These are phyloP conservation scores for Colletotrichum euphorbiae DNA, from an alignment of 2,329 filamentous ascomycete species.

Conservation along the genomic window DNA sequence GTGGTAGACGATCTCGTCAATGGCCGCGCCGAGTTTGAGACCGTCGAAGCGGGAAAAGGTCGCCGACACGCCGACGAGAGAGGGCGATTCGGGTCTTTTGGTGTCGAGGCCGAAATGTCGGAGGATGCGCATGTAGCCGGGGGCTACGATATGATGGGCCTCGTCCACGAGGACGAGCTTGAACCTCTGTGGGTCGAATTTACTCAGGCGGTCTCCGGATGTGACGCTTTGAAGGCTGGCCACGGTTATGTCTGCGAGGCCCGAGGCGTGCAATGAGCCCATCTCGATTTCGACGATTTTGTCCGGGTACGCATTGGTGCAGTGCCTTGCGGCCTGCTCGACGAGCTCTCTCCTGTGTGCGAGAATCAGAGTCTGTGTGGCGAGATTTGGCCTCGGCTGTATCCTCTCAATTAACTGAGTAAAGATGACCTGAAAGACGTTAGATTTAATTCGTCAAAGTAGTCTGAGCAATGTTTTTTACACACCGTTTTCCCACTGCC, in stretches of 20 bases:
- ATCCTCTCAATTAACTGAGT: slow-evolving; percentile 91
- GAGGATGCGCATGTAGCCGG: slow-evolving; percentile 79
- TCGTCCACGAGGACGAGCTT: slow-evolving; percentile 96
- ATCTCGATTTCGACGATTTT: slow-evolving; percentile 92
- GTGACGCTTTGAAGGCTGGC: slow-evolving; percentile 89
- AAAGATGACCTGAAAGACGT: slow-evolving; percentile 80
- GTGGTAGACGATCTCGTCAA: slow-evolving; percentile 97
- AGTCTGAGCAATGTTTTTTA: slow-evolving; percentile 20
- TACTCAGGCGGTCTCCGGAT: slow-evolving; percentile 79
- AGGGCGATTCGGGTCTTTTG: slow-evolving; percentile 60
- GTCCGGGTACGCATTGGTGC: slow-evolving; percentile 80
- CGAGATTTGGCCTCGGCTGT: slow-evolving; percentile 62
- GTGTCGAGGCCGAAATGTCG: slow-evolving; percentile 78
- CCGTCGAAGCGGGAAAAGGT: slow-evolving; percentile 84
- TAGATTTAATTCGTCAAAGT: slow-evolving; percentile 9
- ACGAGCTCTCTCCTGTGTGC: slow-evolving; percentile 94
- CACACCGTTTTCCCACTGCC: slow-evolving; percentile 86
- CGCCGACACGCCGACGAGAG: slow-evolving; percentile 90
- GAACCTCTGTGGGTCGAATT: slow-evolving; percentile 83
- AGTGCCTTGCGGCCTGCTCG: slow-evolving; percentile 92
- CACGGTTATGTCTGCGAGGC: slow-evolving; percentile 89
- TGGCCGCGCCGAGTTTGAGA: slow-evolving; percentile 81
- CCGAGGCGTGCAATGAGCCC: slow-evolving; percentile 81
- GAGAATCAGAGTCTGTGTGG: slow-evolving; percentile 86
- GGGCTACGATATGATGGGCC: slow-evolving; percentile 94